Conservation (phyloP, 495 filamentous ascomycete genomes). For the Lasiosphaeria hispida region DNA sequence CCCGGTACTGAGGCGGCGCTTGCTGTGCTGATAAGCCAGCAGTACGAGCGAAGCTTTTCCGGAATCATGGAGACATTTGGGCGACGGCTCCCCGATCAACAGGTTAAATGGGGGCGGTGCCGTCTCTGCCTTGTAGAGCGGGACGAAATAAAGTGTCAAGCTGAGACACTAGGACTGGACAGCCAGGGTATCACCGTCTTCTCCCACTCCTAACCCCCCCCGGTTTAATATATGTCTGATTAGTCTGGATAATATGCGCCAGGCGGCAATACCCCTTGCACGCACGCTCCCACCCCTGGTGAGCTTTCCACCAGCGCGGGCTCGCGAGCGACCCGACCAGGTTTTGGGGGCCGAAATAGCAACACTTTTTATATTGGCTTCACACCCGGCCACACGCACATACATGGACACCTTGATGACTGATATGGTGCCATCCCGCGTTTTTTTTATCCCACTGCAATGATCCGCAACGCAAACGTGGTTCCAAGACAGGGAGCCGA, state of each 20-base stretch:
- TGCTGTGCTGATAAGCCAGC: slow-evolving; percentile 3
- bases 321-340: slow-evolving; percentile 19
- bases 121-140: slow-evolving; percentile 8
- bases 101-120: slow-evolving; percentile 12
- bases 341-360: slow-evolving; percentile 26
- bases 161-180: slow-evolving; percentile 5
- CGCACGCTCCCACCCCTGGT: slow-evolving; percentile 1
- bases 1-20: slow-evolving; percentile 15
- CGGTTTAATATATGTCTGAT: slow-evolving; percentile 16
- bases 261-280: slow-evolving; percentile 16
- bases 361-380: background rate
- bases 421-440: too few relatives aligned
- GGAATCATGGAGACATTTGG: slow-evolving; percentile 13
- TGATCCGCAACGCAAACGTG: too few relatives aligned
- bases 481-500: too few relatives aligned
- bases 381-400: background rate
- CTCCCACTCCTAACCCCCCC: background rate
- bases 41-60: background rate
- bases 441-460: too few relatives aligned
- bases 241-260: slow-evolving; percentile 24
- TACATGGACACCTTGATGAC: too few relatives aligned
- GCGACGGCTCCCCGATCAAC: background rate
- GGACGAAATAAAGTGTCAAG: slow-evolving; percentile 14
- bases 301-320: slow-evolving; percentile 8
- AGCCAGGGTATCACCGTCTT: background rate